These are phyloP conservation scores for Thraustotheca clavata DNA, from an alignment of 352 stramenopile species.

Conservation along the genomic window DNA sequence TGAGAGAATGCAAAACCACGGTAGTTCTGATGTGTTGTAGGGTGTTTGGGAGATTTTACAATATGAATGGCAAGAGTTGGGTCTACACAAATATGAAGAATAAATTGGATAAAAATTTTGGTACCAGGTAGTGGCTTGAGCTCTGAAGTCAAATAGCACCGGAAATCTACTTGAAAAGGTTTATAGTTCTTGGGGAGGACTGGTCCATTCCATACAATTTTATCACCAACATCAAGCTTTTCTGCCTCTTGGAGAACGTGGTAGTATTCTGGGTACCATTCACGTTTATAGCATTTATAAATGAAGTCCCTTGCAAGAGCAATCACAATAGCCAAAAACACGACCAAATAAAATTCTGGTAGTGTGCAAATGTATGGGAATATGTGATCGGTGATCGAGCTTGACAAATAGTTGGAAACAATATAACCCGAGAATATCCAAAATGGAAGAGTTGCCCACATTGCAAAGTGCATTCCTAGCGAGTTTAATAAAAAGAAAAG, in stretches of 20 bases:
- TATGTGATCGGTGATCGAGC: slow-evolving; percentile 48
- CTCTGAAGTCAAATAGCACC: slow-evolving; percentile 54
- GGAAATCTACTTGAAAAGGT: slow-evolving; percentile 60
- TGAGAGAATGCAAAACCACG: slow-evolving; percentile 81
- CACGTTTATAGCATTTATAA: slow-evolving; percentile 78
- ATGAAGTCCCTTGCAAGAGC: slow-evolving; percentile 72
- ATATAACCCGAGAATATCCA: slow-evolving; percentile 63
- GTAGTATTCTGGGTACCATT: slow-evolving; percentile 80
- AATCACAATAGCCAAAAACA: slow-evolving; percentile 61
- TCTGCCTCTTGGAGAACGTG: slow-evolving; percentile 79
- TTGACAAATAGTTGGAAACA: slow-evolving; percentile 49
- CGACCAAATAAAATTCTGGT: slow-evolving; percentile 66
- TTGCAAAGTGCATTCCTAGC: slow-evolving; percentile 29
- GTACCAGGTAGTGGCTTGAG: slow-evolving; percentile 20
- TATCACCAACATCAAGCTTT: slow-evolving; percentile 30
- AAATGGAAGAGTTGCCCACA: slow-evolving; percentile 56
- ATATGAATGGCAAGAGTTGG: background rate
- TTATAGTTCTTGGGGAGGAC: slow-evolving; percentile 43
- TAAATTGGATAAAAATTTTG: background rate
- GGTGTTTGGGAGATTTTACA: background rate
- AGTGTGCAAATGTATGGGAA: slow-evolving; percentile 74
- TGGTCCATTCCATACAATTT: slow-evolving; percentile 51
- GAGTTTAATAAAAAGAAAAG: background rate
- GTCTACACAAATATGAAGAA: background rate
- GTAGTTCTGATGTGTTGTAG: slow-evolving; percentile 27